phyloP scores from a whole-genome alignment of 805 yeast genomes.

The Monosporozyma siamensis region DNA sequence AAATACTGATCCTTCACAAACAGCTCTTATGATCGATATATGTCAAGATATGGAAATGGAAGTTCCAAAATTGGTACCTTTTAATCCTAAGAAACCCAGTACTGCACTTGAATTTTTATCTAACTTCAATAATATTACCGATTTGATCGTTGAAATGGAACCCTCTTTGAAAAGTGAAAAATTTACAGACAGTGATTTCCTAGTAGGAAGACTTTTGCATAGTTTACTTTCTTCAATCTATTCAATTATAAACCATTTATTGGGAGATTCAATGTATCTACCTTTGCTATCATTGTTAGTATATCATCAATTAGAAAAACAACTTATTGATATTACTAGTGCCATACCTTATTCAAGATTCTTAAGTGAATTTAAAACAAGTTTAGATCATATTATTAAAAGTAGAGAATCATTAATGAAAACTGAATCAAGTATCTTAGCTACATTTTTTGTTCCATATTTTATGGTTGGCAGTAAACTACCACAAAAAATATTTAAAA shows the following conservation, averaged over 20 bases:
- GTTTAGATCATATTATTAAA: background rate
- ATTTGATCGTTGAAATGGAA: constrained; percentile 6
- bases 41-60: background rate
- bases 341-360: constrained; percentile 2
- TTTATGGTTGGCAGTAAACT: background rate
- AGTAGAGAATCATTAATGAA: constrained; percentile 1
- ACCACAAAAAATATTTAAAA: constrained; percentile 4
- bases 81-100: constrained; percentile 7
- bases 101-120: constrained; percentile 5
- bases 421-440: constrained; percentile 6
- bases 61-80: background rate
- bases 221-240: constrained; percentile 2
- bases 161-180: constrained; percentile 8
- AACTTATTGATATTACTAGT: background rate
- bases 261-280: background rate
- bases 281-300: background rate
- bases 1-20: background rate
- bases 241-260: constrained; percentile 3
- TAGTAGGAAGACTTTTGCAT: background rate
- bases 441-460: constrained; percentile 5
- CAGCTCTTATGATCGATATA: constrained; percentile 1
- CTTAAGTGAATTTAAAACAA: constrained; percentile 2
- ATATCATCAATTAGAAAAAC: constrained; percentile 5
- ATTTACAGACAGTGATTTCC: constrained; percentile 10
- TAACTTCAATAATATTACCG: constrained; percentile 5